Base-by-base conservation (phyloP, 2,329 filamentous ascomycete genomes). In the Trichophyton mentagrophytes region DNA sequence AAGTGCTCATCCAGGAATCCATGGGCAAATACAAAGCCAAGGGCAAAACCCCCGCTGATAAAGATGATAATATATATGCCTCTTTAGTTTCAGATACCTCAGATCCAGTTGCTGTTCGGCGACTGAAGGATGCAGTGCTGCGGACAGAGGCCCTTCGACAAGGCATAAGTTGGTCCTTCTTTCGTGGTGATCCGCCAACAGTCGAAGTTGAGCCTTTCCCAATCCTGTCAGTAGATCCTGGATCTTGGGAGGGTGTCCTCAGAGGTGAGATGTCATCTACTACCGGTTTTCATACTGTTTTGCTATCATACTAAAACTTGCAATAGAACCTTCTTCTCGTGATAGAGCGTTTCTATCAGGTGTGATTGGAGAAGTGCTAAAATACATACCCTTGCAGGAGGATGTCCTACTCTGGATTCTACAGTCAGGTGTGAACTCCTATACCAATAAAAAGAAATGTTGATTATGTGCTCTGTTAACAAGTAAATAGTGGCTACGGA, bases 321-420 rank as follows among this genome's bases (percentile, higher is more conserved):
- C 40, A 44, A 20, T 70, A 61, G 77, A 82, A 36, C 73, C 79
- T 0, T 73, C 73, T 5, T 74, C 77, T 44, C 79, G 85, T 57
- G 76, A 82, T 60, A 80, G 84, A 65, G 77, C 82, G 42, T 80
- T 90, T 59, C 72, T 83, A 25, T 84, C 82, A 20, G 86, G 87
- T 1, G 73, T 87, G 61, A 78, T 85, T 1, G 78, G 82, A 60
- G 79, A 82, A 51, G 74, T 85, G 13, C 73, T 82, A 15, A 67
- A 70, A 3, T 74, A 74, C 44, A 69, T 72, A 11, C 64, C 69
- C 2, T 69, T 90, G 11, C 83, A 87, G 0, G 82, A 88, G 62
- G 80, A 86, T 60, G 68, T 90, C 0, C 78, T 89, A 57, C 67
- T 79, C 15, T 91, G 88, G 87, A 75, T 89, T 2, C 70, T 76